Base-by-base conservation (phyloP, 2,329 filamentous ascomycete genomes). In the Aureobasidium sp. region DNA sequence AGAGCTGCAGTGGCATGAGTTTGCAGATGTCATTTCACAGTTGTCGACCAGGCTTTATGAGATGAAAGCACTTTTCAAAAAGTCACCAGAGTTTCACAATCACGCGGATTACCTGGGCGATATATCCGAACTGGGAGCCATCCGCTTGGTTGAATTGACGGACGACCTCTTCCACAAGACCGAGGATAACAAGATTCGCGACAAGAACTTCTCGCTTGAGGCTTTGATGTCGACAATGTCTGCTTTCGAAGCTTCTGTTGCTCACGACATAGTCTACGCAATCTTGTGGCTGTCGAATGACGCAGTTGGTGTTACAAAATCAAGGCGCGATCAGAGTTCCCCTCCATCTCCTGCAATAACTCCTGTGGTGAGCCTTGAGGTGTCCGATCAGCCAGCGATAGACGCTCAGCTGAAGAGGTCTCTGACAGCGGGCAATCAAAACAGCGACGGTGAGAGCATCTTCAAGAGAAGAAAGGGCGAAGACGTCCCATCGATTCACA, bases 261-360 rank as follows among this genome's bases (percentile, higher is more conserved):
- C 40, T 19, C 61, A 60, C 27, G 61, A 62, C 23, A 60, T 47
- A 9, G 46, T 62, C 13, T 62, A 62, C 33, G 61, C 61, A 2
- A 45, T 62, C 13, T 38, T 62, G n/a, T 62, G 53, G 46, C 47
- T 62, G 7, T 57, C 61, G 13, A 62, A 60, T 17, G 61, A 62
- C 37, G 61, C 61, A 6, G 35, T 53, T 25, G 49, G 49, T n/a
- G 49, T 53, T 9, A 25, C 45, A 6, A 33, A 21, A 13, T 8
- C 27, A 1, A 33, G 49, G 10, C 35, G 27, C 19, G 49, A 53
- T 25, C 49, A 53, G n/a, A 53, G 49, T 19, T 38, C 49, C 6
- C 49, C 49, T 37, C 19, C 31, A 8, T 53, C 49, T 1, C 49
- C 49, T 17, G 13, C 10, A 19, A 10, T 53, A 11, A 7, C 31